Evolutionary conservation across 805 yeast genomes (phyloP), one percentile per base, ranked within the genome.

Genomic region (Candida nemodendra): DNA sequence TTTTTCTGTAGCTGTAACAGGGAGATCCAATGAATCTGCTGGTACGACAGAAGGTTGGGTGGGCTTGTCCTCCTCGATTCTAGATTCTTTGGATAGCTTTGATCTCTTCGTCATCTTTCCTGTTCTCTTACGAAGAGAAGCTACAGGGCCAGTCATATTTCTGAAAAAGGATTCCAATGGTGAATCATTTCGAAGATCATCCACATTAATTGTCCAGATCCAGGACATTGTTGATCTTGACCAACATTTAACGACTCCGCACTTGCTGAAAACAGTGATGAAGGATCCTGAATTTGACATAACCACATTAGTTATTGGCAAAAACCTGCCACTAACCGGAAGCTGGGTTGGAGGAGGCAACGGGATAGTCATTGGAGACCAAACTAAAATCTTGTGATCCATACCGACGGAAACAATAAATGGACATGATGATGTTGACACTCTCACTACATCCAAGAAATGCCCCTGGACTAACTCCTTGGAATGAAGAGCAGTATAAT

Each of bases 381-480:
- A 86, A 9, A 85, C 76, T 22, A 78, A 57, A 4, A 86, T 70
- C 42, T 71, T 75, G 48, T 83, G 89, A 50, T 86, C 95, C 53
- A 87, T 64, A 4, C 90, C 91, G 18, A 83, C 72, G 1, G 84
- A 72, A 0, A 85, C 78, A 17, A 84, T 69, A 50, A 84, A 81
- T 3, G 87, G 79, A 36, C 78, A 70, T 11, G 74, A 64, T 11
- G 85, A 79, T 0, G 87, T 73, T n/a, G 70, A 62, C 9, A 84
- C 64, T 39, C 71, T 72, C 23, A 82, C 68, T 4, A 84, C 69
- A 56, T 87, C 95, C 33, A 84, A 62, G 17, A 66, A 61, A 55
- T 81, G 90, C 4, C 79, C 79, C 19, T 64, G 56, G 12, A 70
- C 39, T 28, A 68, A 37, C 63, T 72, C 62, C 66, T 76, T 50